Conservation (phyloP, 345 rosid species). For the Gossypium herbaceum region DNA sequence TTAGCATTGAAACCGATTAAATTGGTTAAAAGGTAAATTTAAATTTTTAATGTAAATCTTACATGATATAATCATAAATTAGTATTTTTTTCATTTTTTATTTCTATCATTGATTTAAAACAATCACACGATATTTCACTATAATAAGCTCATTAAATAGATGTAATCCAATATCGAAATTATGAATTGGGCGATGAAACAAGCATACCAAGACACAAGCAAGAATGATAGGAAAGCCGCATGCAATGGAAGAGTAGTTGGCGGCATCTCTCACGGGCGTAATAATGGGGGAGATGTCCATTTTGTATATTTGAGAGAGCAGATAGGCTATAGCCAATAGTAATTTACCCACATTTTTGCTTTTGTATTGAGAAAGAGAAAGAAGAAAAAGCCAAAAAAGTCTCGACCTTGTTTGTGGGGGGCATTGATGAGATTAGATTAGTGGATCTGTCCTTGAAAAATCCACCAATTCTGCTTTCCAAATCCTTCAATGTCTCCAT, state of each 20-base stretch:
- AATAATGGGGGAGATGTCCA: slow-evolving; percentile 1
- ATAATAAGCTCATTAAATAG: too few species aligned
- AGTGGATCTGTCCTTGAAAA: slow-evolving; percentile 14
- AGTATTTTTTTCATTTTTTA: too few species aligned
- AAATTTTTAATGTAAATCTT: too few species aligned
- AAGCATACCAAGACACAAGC: background rate
- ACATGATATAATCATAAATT: too few species aligned
- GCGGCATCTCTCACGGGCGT: background rate
- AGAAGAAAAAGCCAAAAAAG: background rate
- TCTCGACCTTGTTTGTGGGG: background rate
- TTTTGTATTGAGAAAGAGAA: background rate
- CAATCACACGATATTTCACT: too few species aligned
- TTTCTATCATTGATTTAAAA: too few species aligned
- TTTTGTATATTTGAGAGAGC: background rate
- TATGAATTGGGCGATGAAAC: background rate
- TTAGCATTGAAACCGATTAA: too few species aligned
- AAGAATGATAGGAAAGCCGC: background rate
- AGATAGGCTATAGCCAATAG: background rate
- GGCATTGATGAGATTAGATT: background rate
- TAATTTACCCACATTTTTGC: too few species aligned
- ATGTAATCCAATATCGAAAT: too few species aligned
- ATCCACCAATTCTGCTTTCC: slow-evolving; percentile 16
- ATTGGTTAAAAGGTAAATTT: too few species aligned
- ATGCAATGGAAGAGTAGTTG: background rate
- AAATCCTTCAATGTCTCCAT: slow-evolving; percentile 6